Base-by-base conservation (phyloP, 192 early-diverging fungal genomes). In the Coemansia sp. region DNA sequence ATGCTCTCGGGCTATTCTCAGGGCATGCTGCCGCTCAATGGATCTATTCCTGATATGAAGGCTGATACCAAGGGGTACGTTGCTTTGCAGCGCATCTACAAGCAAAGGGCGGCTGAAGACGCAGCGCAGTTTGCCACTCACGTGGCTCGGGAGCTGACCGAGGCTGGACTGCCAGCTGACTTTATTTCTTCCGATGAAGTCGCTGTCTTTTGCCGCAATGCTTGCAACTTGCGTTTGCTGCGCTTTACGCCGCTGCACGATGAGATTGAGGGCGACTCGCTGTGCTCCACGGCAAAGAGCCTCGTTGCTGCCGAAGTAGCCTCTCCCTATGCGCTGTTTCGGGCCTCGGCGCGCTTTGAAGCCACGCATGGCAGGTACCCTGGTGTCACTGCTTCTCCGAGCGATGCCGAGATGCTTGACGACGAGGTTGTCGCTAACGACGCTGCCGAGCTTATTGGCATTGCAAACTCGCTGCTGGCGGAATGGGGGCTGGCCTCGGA, bases 31-130 rank as follows among this genome's bases (percentile, higher is more conserved):
- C 97, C 97, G 1, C 72, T 95, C 13, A 85, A 91, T 2, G 97
- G 97, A 6, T 76, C 81, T 21, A 86, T 99, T 20, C 95, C 97
- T 0, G 97, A 99, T 76, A 99, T 99, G 97, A 97, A 99, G 73
- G 86, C 97, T 6, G 93, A 99, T 68, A 97, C 95, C 2, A 85
- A 85, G 23, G 88, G 89, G 37, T 99, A 91, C 73, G 88, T 99
- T 16, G 74, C 69, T 8, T 77, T 99, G 56, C 95, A 96, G 75
- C 91, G 85, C 52, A 78, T 95, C 28, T 95, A 93, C 76, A 91
- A 90, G 64, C 73, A 89, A 39, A 93, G 94, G 69, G 90, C 94
- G 6, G 85, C 87, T 18, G 65, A 86, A 39, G 93, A 94, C 75
- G 68, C 84, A 43, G 72, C 73, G 39, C 74, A 82, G 23, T 76